phyloP scores from a whole-genome alignment of 2,329 filamentous ascomycete genomes.

The Xylaria arbuscula region DNA sequence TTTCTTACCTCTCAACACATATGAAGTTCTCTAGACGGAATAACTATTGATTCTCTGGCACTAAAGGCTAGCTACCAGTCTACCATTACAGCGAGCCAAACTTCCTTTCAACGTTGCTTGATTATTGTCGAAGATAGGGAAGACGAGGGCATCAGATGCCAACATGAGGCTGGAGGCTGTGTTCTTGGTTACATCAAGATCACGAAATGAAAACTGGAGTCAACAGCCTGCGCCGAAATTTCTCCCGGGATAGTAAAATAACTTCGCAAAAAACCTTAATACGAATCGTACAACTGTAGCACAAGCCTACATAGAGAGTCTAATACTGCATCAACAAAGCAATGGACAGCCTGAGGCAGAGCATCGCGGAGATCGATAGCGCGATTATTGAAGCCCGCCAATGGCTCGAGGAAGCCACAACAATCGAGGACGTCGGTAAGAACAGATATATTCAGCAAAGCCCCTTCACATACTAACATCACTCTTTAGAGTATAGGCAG shows the following conservation, averaged over 20 bases:
- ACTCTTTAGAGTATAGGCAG: constrained; percentile 28
- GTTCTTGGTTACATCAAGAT: constrained; percentile 24
- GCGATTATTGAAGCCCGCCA: constrained; percentile 38
- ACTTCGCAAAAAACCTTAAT: background rate
- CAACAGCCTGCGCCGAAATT: constrained; percentile 9
- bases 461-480: constrained; percentile 15
- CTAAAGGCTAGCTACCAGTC: background rate
- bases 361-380: constrained; percentile 36
- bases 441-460: background rate
- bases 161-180: constrained; percentile 31
- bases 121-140: constrained; percentile 10
- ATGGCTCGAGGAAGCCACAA: constrained; percentile 35
- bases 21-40: constrained; percentile 6
- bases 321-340: background rate
- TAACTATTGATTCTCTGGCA: background rate
- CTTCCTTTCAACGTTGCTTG: background rate
- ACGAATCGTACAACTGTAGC: constrained; percentile 2
- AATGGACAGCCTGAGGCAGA: constrained; percentile 33
- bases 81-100: constrained; percentile 13
- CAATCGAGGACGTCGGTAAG: constrained; percentile 29
- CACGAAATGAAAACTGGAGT: constrained; percentile 16
- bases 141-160: constrained; percentile 18
- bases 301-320: constrained; percentile 6
- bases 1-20: constrained; percentile 3
- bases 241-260: constrained; percentile 16